Base-by-base conservation (phyloP, 192 early-diverging fungal species). In the Pilobolus umbonatus region DNA sequence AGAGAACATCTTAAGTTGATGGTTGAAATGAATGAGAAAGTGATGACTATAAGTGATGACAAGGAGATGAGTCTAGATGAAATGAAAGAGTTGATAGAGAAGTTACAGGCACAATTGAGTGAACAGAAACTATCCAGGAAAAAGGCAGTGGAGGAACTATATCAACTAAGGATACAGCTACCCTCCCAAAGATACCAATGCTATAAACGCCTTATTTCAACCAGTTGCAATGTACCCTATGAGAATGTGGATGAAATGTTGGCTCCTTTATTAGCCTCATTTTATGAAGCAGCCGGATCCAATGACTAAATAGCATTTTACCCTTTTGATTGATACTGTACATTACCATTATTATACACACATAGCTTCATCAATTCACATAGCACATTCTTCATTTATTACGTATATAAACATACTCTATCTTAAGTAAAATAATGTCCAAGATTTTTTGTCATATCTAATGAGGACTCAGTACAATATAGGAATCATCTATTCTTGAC, bases 171-270 rank as follows among this genome's bases (percentile, higher is more conserved):
- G 36, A 57, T 68, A 22, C 62, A 61, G 40, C 31, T 40, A 21
- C 69, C 73, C 10, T 65, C 67, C 15, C 65, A 75, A 36, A 67
- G 75, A 12, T 78, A 82, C 32, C 67, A 84, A 6, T 68, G 79
- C 29, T 90, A 85, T 70, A 85, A 85, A 56, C 69, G 75, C 1
- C 67, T 90, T 26, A 85, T 90, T 51, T 75, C 82, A 4, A 64
- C 75, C 32, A 86, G 86, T 52, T 87, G 85, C 57, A 74, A 77
- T 31, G 80, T 90, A 8, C 64, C 68, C 39, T 65, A 85, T 38
- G 79, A 86, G 17, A 72, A 80, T 44, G 83, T 90, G 0, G 82
- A 83, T 61, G 64, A 65, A 25, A 62, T 88, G 48, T 56, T 90
- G 9, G 62, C 57, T 4, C 80, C 83, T 12, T 55, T 90, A 36